Base-by-base conservation (phyloP, 805 yeast genomes). In the Ogataea pignaliae region DNA sequence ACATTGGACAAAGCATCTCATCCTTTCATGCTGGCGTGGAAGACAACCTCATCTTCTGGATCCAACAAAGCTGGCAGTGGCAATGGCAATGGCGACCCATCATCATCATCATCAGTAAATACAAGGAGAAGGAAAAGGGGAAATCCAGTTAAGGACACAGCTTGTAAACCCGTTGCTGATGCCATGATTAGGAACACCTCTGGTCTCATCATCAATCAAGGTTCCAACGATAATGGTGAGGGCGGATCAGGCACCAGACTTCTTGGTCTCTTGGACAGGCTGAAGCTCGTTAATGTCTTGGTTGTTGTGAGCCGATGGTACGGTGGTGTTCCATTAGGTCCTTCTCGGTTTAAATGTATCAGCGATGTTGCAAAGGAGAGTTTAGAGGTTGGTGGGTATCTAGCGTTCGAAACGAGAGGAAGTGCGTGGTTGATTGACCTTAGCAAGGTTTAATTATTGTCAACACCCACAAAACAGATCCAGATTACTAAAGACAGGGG, bases 281-380 rank as follows among this genome's bases (percentile, higher is more conserved):
- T 75, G 7, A 63, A 73, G 33, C 42, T 79, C 11, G 61, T 71
- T 3, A 81, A 84, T 56, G 74, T 80, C 0, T 54, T 86, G 14
- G 73, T 86, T 1, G 79, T 86, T 26, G 93, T 84, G 0, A 76
- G 86, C 0, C 59, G 96, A 47, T 86, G 95, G 95, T 84, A 83
- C 56, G 91, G 91, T 1, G 95, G 95, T 0, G 71, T 72, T 0
- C 86, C 85, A 3, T 57, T 87, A 34, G 95, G 95, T 0, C 72
- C 87, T 4, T 72, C 79, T 18, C 62, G 96, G 43, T 87, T 86
- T 55, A 70, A 86, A 46, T 82, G 79, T 52, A 85, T 87, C 5
- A 72, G 78, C 39, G 70, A 73, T 21, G 76, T 75, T 12, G 83
- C 81, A 0, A 64, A 68, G 13, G 81, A 78, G 44, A 76, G 81